Conservation (phyloP, 805 yeast species). For the Schwanniomyces pseudopolymorphus region DNA sequence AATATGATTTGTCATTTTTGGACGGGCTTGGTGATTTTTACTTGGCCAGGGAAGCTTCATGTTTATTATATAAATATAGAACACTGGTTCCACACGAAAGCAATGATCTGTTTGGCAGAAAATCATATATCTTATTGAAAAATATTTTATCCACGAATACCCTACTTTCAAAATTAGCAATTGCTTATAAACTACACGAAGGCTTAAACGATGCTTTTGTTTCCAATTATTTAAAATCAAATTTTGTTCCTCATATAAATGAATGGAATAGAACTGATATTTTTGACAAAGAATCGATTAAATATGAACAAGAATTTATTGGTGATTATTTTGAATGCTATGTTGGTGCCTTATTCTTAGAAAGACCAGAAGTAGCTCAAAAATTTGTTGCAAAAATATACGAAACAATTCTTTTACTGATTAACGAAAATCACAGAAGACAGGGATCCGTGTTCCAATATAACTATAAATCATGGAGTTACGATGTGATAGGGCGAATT, state of each 20-base stretch:
- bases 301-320: constrained; percentile 41
- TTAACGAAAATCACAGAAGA: constrained; percentile 10
- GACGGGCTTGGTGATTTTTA: constrained; percentile 44
- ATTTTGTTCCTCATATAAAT: constrained; percentile 26
- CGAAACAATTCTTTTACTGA: constrained; percentile 27
- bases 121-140: constrained; percentile 26
- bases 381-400: constrained; percentile 32
- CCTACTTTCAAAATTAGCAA: constrained; percentile 32
- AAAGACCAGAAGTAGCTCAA: constrained; percentile 36
- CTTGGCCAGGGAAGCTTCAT: constrained; percentile 36
- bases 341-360: constrained; percentile 40
- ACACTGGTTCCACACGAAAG: constrained; percentile 12
- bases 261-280: constrained; percentile 10
- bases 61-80: constrained; percentile 28
- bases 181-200: constrained; percentile 33
- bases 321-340: constrained; percentile 44
- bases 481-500: constrained; percentile 33
- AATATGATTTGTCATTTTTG: constrained; percentile 35
- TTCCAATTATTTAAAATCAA: constrained; percentile 15
- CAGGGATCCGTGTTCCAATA: constrained; percentile 6
- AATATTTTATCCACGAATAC: constrained; percentile 40
- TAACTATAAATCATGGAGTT: constrained; percentile 31
- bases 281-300: constrained; percentile 14
- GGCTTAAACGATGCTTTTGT: constrained; percentile 34
- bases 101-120: constrained; percentile 20